Evolutionary conservation across 2,329 filamentous ascomycete genomes (phyloP), one percentile per base, ranked within the genome.

Genomic region (Colletotrichum lupini): DNA sequence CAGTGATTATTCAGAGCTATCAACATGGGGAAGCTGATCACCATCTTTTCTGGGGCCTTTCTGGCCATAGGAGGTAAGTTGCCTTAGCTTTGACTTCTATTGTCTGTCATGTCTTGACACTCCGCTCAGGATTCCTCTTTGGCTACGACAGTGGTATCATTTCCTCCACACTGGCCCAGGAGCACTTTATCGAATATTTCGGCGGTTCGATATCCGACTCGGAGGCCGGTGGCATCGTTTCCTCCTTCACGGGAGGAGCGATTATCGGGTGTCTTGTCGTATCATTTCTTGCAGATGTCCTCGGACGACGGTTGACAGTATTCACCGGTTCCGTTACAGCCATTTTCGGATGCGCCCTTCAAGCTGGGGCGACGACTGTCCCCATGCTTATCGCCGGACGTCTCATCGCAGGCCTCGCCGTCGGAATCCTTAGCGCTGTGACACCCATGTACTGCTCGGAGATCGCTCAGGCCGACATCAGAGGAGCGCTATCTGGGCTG

Each of bases 361-460:
- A 82, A 64, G 78, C 79, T 26, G 80, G 79, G n/a, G 78, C 80
- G 14, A 73, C 78, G 14, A 78, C 77, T 53, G 77, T 80, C 72
- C 73, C 74, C 26, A 87, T 88, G 85, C 77, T 88, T n/a, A 86
- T 88, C 60, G 79, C 82, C n/a, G 86, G 86, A 9, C 84, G 87
- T 66, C 84, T 86, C 74, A 84, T 88, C 73, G 86, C 85, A 4
- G 87, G 87, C 4, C 65, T 86, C 12, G 86, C 85, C 2, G 81
- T 88, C 28, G 87, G 87, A 3, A 79, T 85, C 72, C 81, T 87
- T 75, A 86, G 85, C 1, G 81, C 83, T 24, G 84, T 83, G 0
- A 82, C 87, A 28, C 86, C 86, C 3, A 83, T 87, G 58, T 87
- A 87, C 75, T 84, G 82, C 73, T 83, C 80, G 22, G 84, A 85